Base-by-base conservation (phyloP, 306 rosid genomes). In the Cicer bijugum region DNA sequence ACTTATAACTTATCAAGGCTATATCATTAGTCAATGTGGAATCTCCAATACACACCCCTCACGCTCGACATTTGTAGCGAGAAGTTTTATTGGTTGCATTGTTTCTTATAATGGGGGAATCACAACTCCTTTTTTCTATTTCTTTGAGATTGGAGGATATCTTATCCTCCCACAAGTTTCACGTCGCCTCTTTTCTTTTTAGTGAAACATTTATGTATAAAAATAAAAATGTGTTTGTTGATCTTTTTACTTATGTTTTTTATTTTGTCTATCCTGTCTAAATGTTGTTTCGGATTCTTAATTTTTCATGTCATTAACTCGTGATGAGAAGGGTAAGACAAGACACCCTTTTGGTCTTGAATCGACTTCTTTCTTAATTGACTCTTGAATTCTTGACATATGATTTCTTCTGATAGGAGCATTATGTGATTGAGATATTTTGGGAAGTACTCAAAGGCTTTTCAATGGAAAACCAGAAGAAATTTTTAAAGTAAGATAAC, bases 381-480 rank as follows among this genome's bases (percentile, higher is more conserved):
- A 72, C 58, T 42, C 1, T 11, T 48, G 69, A 60, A 60, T 68
- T 77, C 79, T 76, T 76, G 12, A 82, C 48, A 1, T 57, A 23
- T 69, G 79, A 53, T 16, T 71, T 70, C 62, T 65, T 75, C 69
- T 86, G 51, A 70, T 85, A 94, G 99, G 99, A 94, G 52, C 97
- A 94, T 70, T 81, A 91, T 66, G 96, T 94, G 70, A 88, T 94
- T 47, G 91, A 86, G 79, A 91, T 89, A 88, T 83, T 91, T 79
- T 94, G 99, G 99, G 96, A 91, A 86, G 91, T 88, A 71, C 87
- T 94, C 77, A 94, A 94, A 86, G 86, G 89, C 72, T 91, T 89
- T 85, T 87, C 99, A 48, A 57, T 89, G 83, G 97, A 91, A 86
- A 85, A 91, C 80, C 88, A 91, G 81, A 90, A 89, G 90, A 91